Base-by-base conservation (phyloP, 805 yeast genomes). In the Candida adriatica region DNA sequence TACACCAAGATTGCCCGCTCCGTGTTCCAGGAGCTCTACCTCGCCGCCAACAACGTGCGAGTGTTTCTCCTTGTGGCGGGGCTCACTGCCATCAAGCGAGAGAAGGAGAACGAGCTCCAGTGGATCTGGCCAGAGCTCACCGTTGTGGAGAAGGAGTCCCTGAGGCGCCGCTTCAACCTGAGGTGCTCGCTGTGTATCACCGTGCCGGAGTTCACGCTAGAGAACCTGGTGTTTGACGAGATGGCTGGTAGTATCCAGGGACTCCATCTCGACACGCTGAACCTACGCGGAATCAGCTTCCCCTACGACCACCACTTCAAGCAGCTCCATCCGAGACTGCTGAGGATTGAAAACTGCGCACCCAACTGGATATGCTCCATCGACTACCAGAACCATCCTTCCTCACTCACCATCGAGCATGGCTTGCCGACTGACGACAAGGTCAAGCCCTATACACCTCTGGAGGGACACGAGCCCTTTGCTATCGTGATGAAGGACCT, bases 91-190 rank as follows among this genome's bases (percentile, higher is more conserved):
- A 16, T 35, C 10, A 14, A 23, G 11, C 24, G 34, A 16, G 16
- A 13, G 5, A 28, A 20, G 6, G 16, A 17, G 9, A 17, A 28
- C n/a, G 16, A 30, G 6, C 26, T 35, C 10, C 30, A 35, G 21
- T 35, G 34, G 33, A 25, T 31, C 17, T 35, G 35, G 33, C 39
- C 39, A 13, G 39, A 35, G 15, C 26, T 35, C 7, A 31, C 32
- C 10, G 22, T 30, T 18, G 35, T 29, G 7, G 39, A 35, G 18
- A 20, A n/a, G n/a, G 35, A 35, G 27, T 18, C 32, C 3, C 5
- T 27, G 5, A 10, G 23, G 6, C 21, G 31, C 16, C 23, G 24
- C 13, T 31, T 35, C 30, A 35, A 32, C 13, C 8, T 18, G 4
- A 13, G 24, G 14, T 27, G 32, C 16, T 16, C 31, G 16, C 18